A percentile compares a stretch with the other conserved stretches of the same genome.
phyloP scores from a whole-genome alignment of 192 early-diverging fungal genomes.

The Coemansia guatemalensis region DNA sequence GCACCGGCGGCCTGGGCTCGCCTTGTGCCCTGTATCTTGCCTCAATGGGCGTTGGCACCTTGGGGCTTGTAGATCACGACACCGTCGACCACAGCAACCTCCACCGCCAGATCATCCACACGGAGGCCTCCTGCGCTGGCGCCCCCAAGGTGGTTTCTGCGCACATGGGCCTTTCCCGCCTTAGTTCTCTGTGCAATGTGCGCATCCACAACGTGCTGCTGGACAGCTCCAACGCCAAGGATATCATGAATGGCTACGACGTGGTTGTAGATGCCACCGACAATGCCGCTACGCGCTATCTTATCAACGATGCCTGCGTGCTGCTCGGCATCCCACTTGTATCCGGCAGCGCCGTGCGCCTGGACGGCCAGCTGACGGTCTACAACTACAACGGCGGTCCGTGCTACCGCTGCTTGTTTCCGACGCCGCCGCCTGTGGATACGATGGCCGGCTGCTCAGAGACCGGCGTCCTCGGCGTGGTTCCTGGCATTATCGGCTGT shows the following conservation, averaged over 20 bases:
- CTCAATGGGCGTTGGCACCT: slow-evolving; percentile 78
- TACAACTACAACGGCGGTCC: slow-evolving; percentile 90
- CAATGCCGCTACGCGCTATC: slow-evolving; percentile 93
- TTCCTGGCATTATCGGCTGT: slow-evolving; percentile 91
- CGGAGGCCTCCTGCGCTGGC: slow-evolving; percentile 60
- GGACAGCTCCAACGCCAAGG: slow-evolving; percentile 79
- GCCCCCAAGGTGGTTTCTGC: slow-evolving; percentile 81
- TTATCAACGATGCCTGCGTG: slow-evolving; percentile 93
- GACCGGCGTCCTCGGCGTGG: slow-evolving; percentile 90
- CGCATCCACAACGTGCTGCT: slow-evolving; percentile 69
- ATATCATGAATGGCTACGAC: slow-evolving; percentile 73
- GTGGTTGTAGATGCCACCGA: slow-evolving; percentile 90
- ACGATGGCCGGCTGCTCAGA: slow-evolving; percentile 89
- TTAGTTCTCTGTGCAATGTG: slow-evolving; percentile 68
- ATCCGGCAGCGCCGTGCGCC: slow-evolving; percentile 83
- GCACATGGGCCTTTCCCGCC: slow-evolving; percentile 50
- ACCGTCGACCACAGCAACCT: slow-evolving; percentile 86
- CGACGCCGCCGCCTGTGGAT: slow-evolving; percentile 86
- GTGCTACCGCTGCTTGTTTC: slow-evolving; percentile 96
- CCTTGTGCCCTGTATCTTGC: slow-evolving; percentile 88
- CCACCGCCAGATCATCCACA: slow-evolving; percentile 94
- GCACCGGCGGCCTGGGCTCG: slow-evolving; percentile 93
- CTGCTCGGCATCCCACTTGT: slow-evolving; percentile 78
- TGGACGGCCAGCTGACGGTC: slow-evolving; percentile 96
- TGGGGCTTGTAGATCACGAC: slow-evolving; percentile 95